Percentiles rank a stretch among this genome's conserved stretches.
Conservation (phyloP, 1,284 basidiomycete genomes). For the Puccinia horiana region DNA sequence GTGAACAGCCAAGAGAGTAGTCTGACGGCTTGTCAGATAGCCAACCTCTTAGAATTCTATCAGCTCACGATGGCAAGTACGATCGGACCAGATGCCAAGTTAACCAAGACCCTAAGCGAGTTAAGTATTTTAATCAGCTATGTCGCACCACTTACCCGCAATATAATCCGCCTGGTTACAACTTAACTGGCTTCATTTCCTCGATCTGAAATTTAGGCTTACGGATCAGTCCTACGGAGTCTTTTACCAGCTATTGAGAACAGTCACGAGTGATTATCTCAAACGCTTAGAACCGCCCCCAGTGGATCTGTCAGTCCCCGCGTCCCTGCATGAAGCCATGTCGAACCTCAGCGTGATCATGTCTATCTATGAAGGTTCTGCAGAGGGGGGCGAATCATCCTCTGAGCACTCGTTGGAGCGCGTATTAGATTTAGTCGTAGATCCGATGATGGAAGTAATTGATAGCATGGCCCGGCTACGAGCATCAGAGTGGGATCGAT, state of each 20-base stretch:
- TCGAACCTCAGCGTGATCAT: constrained; percentile 84
- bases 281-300: constrained; percentile 74
- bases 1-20: constrained; percentile 88
- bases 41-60: constrained; percentile 93
- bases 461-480: constrained; percentile 11
- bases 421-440: constrained; percentile 38
- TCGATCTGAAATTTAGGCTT: constrained; percentile 64
- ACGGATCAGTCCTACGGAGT: constrained; percentile 75
- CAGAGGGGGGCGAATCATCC: constrained; percentile 64
- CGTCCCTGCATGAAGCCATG: constrained; percentile 74
- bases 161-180: no score
- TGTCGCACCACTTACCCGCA: background rate
- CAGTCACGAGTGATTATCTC: constrained; percentile 73
- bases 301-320: constrained; percentile 72
- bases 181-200: background rate
- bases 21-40: constrained; percentile 85
- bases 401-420: constrained; percentile 52
- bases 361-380: constrained; percentile 78
- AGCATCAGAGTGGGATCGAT: constrained; percentile 36
- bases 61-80: constrained; percentile 86
- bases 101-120: constrained; percentile 79
- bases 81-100: constrained; percentile 74
- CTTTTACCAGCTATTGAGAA: constrained; percentile 81
- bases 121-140: constrained; percentile 60
- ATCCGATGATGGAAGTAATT: constrained; percentile 33